Conservation (phyloP, 345 rosid genomes). For the Ceriops decandra region DNA sequence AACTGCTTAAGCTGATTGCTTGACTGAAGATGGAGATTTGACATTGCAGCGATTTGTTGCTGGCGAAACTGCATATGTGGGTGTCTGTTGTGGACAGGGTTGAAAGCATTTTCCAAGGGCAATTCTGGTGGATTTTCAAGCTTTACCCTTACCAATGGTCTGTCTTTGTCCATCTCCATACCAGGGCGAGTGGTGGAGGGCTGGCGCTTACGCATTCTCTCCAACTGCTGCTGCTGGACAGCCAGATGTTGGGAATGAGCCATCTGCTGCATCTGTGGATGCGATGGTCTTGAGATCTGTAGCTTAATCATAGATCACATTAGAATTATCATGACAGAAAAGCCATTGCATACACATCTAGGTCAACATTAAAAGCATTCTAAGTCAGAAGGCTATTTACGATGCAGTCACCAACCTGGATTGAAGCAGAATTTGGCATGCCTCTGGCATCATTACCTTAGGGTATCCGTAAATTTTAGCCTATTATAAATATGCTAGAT, state of each 20-base stretch:
- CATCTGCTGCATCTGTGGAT: conserved; percentile 80
- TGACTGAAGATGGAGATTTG: conserved; percentile 60
- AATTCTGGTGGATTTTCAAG: conserved; percentile 63
- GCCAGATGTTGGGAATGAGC: conserved; percentile 43
- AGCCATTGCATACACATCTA: not conserved
- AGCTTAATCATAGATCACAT: conserved; percentile 22
- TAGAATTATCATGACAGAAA: not conserved
- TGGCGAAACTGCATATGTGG: conserved; percentile 65
- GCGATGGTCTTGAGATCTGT: conserved; percentile 68
- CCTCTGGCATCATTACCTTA: too few species aligned
- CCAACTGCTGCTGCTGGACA: conserved; percentile 57
- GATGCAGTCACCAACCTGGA: not conserved
- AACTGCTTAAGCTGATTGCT: conserved; percentile 67
- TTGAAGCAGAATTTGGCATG: conserved; percentile 1
- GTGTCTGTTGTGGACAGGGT: conserved; percentile 48
- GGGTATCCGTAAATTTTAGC: too few species aligned
- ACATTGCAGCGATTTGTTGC: conserved; percentile 62
- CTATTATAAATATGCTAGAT: too few species aligned
- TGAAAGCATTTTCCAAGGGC: conserved; percentile 60
- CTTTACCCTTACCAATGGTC: conserved; percentile 75
- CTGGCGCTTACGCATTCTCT: conserved; percentile 60
- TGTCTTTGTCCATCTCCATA: conserved; percentile 70
- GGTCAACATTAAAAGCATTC: not conserved
- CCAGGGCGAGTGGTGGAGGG: conserved; percentile 51
- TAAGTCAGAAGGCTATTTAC: not conserved